Evolutionary conservation across 495 filamentous ascomycete species (phyloP), one percentile per base, ranked within the genome.

Genomic region (Neurospora intermedia): DNA sequence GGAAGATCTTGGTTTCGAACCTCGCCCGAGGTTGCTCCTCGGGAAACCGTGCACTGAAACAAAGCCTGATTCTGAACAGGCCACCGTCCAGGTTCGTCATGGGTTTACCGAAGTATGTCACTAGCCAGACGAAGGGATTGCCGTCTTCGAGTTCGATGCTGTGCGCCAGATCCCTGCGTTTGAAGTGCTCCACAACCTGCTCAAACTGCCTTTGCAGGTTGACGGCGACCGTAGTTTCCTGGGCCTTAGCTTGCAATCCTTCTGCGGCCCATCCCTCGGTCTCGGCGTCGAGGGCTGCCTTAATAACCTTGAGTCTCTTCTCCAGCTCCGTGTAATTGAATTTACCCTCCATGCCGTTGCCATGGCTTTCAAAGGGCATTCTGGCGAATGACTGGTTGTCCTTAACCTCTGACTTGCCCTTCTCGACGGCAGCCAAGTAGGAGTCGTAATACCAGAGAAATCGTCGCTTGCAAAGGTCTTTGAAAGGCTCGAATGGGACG

Each of bases 381-480:
- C 85, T 85, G 15, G 84, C 80, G 76, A 98, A 98, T 5, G 78
- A 75, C 41, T 88, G 82, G 16, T 87, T 87, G 69, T 91, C 88
- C 69, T 85, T 87, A 70, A 87, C 85, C 76, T 87, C 88, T 72
- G 80, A 80, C 72, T 89, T 87, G 10, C 87, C 91, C 59, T 88
- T 84, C 15, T 89, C 85, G 69, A 97, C 91, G 8, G 90, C 87
- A 10, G 85, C 81, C 31, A 94, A 82, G 79, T 98, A 99, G 15
- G 90, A 91, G 62, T 96, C 92, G 77, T 93, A 94, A 80, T 99
- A 98, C 96, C 96, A 98, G 18, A 99, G 81, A 80, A 98, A 98
- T 0, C 94, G 90, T 66, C 92, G 89, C 82, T 98, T 99, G 86
- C 90, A 92, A 10, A 96, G 83, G 76, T 99, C 96, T 72, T 89